A percentile compares a stretch with the other conserved stretches of the same genome.
Conservation (phyloP, 2,329 filamentous ascomycete species). For the Diaporthe velutina region DNA sequence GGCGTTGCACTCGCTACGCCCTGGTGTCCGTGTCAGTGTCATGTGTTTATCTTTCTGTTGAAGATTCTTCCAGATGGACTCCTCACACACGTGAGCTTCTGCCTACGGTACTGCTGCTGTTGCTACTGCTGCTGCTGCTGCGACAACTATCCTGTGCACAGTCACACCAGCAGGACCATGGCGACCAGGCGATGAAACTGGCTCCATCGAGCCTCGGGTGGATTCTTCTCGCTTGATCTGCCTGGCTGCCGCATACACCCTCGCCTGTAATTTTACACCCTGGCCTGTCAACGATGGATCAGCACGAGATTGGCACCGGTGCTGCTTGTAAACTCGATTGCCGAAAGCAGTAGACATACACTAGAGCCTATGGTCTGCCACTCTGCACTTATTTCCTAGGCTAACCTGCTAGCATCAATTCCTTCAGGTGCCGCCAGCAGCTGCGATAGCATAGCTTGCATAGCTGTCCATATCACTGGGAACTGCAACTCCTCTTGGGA, state of each 20-base stretch:
- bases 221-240: slow-evolving; percentile 2
- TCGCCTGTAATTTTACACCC: slow-evolving; percentile 5
- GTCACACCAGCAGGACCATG: background rate
- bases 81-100: background rate
- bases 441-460: background rate
- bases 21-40: slow-evolving; percentile 12
- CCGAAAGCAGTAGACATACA: slow-evolving; percentile 8
- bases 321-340: slow-evolving; percentile 27
- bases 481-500: background rate
- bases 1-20: background rate
- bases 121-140: background rate
- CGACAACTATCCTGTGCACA: background rate
- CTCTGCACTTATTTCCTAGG: background rate
- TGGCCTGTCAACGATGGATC: slow-evolving; percentile 28
- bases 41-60: slow-evolving; percentile 7
- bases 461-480: background rate
- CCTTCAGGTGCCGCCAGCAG: background rate
- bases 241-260: background rate
- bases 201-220: slow-evolving; percentile 11
- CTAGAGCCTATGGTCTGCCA: background rate
- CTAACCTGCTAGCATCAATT: background rate
- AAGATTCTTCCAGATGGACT: slow-evolving; percentile 25
- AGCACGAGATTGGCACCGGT: slow-evolving; percentile 23
- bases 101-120: too few relatives aligned
- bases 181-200: slow-evolving; percentile 19